phyloP scores from a whole-genome alignment of 257 asterid genomes.

The Solanum sejunctum region DNA sequence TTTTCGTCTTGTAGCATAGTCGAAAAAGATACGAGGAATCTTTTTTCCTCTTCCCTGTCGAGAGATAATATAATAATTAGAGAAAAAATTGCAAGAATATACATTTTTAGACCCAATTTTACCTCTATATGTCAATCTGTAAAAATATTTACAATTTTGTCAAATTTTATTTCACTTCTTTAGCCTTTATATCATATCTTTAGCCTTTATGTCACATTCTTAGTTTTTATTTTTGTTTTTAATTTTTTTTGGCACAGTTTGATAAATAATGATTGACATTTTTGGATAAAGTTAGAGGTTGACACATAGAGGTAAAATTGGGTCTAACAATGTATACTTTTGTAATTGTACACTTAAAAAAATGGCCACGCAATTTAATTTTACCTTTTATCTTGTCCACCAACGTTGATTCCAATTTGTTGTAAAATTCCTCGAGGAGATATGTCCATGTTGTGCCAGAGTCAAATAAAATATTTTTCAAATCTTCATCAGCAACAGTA shows the following conservation, averaged over 20 bases:
- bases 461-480: constrained; percentile 46
- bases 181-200: no score
- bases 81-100: no score
- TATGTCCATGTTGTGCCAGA: constrained; percentile 49
- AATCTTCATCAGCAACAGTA: background rate
- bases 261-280: no score
- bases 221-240: no score
- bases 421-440: constrained; percentile 17
- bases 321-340: background rate
- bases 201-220: no score
- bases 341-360: background rate
- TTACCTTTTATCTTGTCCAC: constrained; percentile 1
- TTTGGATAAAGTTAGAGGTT: no score
- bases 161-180: no score
- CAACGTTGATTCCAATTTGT: constrained; percentile 4
- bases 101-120: no score
- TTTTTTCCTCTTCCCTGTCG: background rate
- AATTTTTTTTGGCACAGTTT: no score
- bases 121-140: no score
- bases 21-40: background rate
- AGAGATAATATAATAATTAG: background rate
- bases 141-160: no score
- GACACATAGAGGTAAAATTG: no score
- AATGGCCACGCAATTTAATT: background rate
- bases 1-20: constrained; percentile 5